Base-by-base conservation (phyloP, 1,284 basidiomycete genomes). In the Entoloma clypeatum region DNA sequence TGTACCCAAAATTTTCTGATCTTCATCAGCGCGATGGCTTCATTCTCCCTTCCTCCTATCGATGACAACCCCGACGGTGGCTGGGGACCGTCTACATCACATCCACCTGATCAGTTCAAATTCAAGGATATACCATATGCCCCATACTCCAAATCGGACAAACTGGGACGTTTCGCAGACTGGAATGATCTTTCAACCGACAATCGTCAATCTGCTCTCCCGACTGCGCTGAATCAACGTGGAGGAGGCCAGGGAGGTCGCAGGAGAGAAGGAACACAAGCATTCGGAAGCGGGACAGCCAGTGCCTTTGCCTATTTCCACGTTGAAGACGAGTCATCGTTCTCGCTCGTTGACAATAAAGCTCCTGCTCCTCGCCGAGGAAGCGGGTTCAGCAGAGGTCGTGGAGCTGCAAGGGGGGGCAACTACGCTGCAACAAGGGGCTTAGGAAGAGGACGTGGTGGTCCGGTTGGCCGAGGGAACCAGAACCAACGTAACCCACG, bases 281-380 rank as follows among this genome's bases (percentile, higher is more conserved):
- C 84, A 7, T 87, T 86, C 59, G 81, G 82, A 41, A 92, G 90
- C 51, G 88, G 86, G 18, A 85, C 86, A 47, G 83, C 85, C 19
- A 94, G 84, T 57, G 92, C 92, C n/a, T 98, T 98, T 61, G 90
- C 92, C 19, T 97, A 97, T 69, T 94, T 95, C 72, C 94, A 98
- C 68, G 93, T 90, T 50, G 95, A 99, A 65, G 95, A 99, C 62
- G 96, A 99, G 68, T 91, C 92, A 19, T 91, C 85, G 44, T 99
- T 99, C 79, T 95, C 91, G 31, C 75, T 99, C 37, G 96, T 99
- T 41, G 94, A 98, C 63, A 93, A 84, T 64, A 90, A 87, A 63
- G 57, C 80, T 36, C 68, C 75, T 34, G 68, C 77, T 32, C 72
- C 79, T 29, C 77, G 84, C 55, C 72, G 82, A 44, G 81, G 84